These are phyloP conservation scores for Casuarina glauca DNA, from an alignment of 306 rosid species.

Conservation along the genomic window DNA sequence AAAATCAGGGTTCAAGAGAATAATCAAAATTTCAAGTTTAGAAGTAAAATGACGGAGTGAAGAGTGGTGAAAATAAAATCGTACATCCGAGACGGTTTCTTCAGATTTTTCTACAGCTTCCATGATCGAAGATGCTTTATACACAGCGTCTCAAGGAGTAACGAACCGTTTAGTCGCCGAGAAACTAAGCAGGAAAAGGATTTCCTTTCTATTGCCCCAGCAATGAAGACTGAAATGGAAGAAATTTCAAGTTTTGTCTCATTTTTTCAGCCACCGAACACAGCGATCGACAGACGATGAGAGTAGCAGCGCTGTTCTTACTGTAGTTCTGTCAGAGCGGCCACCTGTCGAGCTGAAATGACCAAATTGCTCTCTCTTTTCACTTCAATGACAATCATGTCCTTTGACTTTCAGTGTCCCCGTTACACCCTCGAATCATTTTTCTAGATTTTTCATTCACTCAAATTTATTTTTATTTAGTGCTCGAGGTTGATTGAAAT, in stretches of 20 bases:
- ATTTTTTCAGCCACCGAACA: neutral
- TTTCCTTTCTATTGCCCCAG: neutral
- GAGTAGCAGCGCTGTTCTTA: neutral
- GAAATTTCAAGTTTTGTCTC: neutral
- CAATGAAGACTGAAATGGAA: neutral
- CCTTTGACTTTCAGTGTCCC: too few species aligned
- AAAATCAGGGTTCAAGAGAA: neutral
- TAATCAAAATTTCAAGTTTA: constrained; percentile 2
- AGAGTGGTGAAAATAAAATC: neutral
- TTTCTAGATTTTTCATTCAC: too few species aligned
- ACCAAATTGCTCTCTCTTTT: too few species aligned
- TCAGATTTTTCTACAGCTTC: constrained; percentile 43
- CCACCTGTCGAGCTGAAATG: neutral
- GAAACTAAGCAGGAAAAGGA: neutral
- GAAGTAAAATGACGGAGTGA: neutral
- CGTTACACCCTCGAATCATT: too few species aligned
- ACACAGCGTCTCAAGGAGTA: neutral
- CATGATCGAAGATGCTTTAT: constrained; percentile 35
- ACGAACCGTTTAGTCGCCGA: constrained; percentile 9
- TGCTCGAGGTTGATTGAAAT: too few species aligned
- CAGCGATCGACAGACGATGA: neutral
- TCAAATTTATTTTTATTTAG: too few species aligned
- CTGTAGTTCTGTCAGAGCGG: neutral
- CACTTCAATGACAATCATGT: too few species aligned
- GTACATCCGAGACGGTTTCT: constrained; percentile 38